A percentile compares a stretch with the other conserved stretches of the same genome.
These are phyloP conservation scores for Pezicula radicicola DNA, from an alignment of 2,329 filamentous ascomycete species.

Conservation along the genomic window DNA sequence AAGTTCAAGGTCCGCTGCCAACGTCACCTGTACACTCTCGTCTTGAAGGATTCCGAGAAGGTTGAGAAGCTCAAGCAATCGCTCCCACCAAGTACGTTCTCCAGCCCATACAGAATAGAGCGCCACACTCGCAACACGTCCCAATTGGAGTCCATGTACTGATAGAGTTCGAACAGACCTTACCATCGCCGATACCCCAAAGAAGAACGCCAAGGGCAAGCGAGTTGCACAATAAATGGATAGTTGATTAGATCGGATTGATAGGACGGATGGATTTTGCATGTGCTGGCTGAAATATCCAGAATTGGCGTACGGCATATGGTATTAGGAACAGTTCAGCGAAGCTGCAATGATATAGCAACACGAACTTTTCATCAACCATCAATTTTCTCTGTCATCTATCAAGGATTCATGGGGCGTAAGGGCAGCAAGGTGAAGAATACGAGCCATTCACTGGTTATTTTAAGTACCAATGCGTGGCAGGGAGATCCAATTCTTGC, in stretches of 20 bases:
- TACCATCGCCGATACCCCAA: slow-evolving; percentile 56
- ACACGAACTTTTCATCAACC: slow-evolving; percentile 10
- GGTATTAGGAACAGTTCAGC: slow-evolving; percentile 6
- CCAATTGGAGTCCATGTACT: background rate
- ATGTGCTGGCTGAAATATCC: background rate
- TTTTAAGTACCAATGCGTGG: too few species aligned
- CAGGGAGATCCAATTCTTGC: too few species aligned
- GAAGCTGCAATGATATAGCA: slow-evolving; percentile 18
- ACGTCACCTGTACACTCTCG: slow-evolving; percentile 93
- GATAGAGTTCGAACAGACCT: slow-evolving; percentile 40
- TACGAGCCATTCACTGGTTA: too few species aligned
- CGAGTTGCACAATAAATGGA: slow-evolving; percentile 21
- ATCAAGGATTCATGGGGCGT: too few species aligned
- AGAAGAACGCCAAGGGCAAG: slow-evolving; percentile 52
- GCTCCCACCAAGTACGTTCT: slow-evolving; percentile 85
- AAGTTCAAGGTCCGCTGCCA: slow-evolving; percentile 99
- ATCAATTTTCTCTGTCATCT: too few species aligned
- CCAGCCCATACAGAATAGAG: background rate
- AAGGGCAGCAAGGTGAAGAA: too few species aligned
- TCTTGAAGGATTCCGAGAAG: slow-evolving; percentile 98
- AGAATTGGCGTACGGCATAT: slow-evolving; percentile 16
- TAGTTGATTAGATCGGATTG: background rate
- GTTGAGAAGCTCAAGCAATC: slow-evolving; percentile 99
- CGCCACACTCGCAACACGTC: background rate
- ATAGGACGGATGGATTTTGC: slow-evolving; percentile 2